These are phyloP conservation scores for Suaeda aralocaspica DNA, from an alignment of 148 eudicot genomes.

Conservation along the genomic window DNA sequence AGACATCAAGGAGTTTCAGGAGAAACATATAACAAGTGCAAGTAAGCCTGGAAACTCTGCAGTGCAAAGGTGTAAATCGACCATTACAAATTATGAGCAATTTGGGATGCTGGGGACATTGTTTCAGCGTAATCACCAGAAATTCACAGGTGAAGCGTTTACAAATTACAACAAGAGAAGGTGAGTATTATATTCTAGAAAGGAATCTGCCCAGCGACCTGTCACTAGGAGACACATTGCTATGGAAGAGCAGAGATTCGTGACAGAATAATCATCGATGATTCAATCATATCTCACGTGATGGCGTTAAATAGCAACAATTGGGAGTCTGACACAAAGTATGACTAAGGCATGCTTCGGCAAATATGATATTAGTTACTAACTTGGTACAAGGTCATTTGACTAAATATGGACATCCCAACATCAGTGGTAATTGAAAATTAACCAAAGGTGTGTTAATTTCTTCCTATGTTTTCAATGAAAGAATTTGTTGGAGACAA, in stretches of 20 bases:
- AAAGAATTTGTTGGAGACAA: background rate
- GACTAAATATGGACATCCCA: background rate
- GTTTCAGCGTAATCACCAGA: background rate
- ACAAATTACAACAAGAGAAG: background rate
- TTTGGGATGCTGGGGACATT: background rate
- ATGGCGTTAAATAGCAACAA: background rate
- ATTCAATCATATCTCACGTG: background rate
- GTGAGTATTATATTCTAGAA: no score
- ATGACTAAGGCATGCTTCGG: background rate
- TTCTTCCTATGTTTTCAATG: background rate
- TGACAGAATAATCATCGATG: background rate
- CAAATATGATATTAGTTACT: background rate
- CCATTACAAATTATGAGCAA: background rate
- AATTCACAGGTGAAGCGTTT: background rate
- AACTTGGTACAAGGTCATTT: no score
- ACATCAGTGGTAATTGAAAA: background rate
- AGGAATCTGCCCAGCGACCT: background rate
- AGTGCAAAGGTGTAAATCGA: background rate
- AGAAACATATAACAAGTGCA: background rate
- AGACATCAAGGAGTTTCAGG: background rate
- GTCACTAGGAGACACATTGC: background rate
- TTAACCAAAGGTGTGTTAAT: background rate
- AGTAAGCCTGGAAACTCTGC: background rate
- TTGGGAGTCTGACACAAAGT: no score
- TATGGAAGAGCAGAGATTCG: background rate